These are phyloP conservation scores for Lyophyllum semitale DNA, from an alignment of 768 basidiomycete species.

Conservation along the genomic window DNA sequence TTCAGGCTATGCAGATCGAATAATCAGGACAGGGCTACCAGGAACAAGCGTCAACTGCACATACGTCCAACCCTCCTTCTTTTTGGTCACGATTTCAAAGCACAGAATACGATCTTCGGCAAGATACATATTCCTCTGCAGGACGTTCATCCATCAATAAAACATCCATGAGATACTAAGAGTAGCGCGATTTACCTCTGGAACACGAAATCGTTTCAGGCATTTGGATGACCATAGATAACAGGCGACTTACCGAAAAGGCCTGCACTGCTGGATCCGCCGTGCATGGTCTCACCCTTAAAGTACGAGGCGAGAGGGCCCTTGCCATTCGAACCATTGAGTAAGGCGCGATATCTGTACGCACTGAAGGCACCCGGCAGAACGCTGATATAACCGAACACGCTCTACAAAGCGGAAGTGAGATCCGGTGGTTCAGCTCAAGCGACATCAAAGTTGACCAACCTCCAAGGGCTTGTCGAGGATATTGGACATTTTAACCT, in stretches of 20 bases:
- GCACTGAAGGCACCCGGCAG: constrained; percentile 93
- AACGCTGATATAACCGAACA: constrained; percentile 86
- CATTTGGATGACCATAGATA: not conserved
- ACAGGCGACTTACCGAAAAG: constrained; percentile 54
- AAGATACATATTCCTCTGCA: constrained; percentile 85
- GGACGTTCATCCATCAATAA: constrained; percentile 25
- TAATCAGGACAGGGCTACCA: not conserved
- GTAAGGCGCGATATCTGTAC: constrained; percentile 85
- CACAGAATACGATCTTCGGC: constrained; percentile 91
- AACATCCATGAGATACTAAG: not conserved
- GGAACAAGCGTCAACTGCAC: constrained; percentile 30
- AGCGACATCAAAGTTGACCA: constrained; percentile 20
- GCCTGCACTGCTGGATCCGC: constrained; percentile 59
- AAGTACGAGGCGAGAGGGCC: constrained; percentile 93
- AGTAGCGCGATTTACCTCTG: constrained; percentile 13
- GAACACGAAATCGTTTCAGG: not conserved
- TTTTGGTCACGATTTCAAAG: constrained; percentile 93
- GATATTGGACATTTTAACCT: constrained; percentile 97
- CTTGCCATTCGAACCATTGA: constrained; percentile 84
- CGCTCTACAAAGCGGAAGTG: constrained; percentile 45
- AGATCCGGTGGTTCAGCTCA: not conserved
- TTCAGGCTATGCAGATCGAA: constrained; percentile 57
- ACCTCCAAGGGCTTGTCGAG: constrained; percentile 95
- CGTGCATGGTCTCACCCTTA: constrained; percentile 89
- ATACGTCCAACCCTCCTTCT: constrained; percentile 79